Evolutionary conservation across 345 rosid genomes (phyloP).

Genomic region (Aquilaria sinensis): DNA sequence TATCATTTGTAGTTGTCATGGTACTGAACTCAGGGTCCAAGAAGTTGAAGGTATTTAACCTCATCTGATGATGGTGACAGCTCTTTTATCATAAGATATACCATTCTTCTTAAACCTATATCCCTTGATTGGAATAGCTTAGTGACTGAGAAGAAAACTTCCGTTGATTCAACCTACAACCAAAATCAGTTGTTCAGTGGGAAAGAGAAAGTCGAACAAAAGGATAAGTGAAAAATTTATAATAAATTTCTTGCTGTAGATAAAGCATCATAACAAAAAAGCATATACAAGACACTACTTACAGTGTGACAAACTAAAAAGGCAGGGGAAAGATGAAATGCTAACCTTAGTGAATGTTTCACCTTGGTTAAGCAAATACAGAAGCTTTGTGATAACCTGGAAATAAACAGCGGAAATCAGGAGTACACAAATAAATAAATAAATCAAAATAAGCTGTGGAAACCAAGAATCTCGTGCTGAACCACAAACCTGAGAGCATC

Average conservation of each 20-base stretch:
- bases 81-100: constrained; percentile 87
- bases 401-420: constrained; percentile 10
- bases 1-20: constrained; percentile 1
- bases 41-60: constrained; percentile 31
- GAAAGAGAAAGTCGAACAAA: no score
- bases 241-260: constrained; percentile 21
- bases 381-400: constrained; percentile 85
- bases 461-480: not conserved
- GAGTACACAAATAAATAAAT: not conserved
- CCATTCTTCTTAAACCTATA: constrained; percentile 88
- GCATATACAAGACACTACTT: not conserved
- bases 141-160: constrained; percentile 86
- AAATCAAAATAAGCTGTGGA: constrained; percentile 3
- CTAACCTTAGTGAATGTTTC: constrained; percentile 76
- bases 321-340: not conserved
- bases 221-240: no score
- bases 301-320: not conserved
- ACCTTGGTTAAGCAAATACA: constrained; percentile 86
- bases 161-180: constrained; percentile 54
- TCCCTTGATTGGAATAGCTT: constrained; percentile 90
- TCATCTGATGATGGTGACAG: constrained; percentile 90
- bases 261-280: constrained; percentile 4
- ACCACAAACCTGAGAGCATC: constrained; percentile 74
- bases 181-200: no score
- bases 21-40: not conserved